Evolutionary conservation across 441 rosid genomes (phyloP).

Genomic region (Erodium moschatum): DNA sequence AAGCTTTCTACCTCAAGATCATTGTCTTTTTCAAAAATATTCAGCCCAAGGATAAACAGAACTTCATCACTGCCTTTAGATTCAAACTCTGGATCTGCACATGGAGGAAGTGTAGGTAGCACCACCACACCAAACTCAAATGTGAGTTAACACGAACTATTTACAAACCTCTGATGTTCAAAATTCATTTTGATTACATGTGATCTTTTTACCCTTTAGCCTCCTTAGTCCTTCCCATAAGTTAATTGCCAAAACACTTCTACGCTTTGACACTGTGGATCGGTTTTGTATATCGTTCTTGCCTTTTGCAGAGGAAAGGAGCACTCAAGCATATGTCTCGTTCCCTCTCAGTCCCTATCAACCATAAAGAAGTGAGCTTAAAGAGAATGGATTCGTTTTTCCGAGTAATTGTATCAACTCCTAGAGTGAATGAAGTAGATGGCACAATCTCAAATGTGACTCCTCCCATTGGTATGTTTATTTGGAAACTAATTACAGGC

Average conservation of each 20-base stretch:
- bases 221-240: neutral
- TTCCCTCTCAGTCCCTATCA: constrained; percentile 45
- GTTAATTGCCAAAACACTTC: too few species aligned
- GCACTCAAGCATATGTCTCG: constrained; percentile 31
- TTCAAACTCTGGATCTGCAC: constrained; percentile 39
- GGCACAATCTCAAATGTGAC: constrained; percentile 21
- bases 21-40: constrained; percentile 64
- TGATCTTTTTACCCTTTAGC: neutral
- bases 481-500: too few species aligned
- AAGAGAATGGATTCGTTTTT: constrained; percentile 37
- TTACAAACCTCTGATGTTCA: too few species aligned
- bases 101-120: constrained; percentile 29
- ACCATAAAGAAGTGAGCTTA: constrained; percentile 34
- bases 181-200: neutral
- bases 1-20: constrained; percentile 71
- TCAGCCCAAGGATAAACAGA: constrained; percentile 72
- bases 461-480: constrained; percentile 19
- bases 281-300: neutral
- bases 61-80: constrained; percentile 77
- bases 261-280: neutral
- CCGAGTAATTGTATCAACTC: constrained; percentile 37
- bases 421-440: constrained; percentile 25
- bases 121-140: constrained; percentile 27
- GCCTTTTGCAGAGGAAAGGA: constrained; percentile 28
- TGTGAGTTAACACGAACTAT: constrained; percentile 36